phyloP scores from a whole-genome alignment of 768 basidiomycete genomes.

The Chalciporus piperatus region DNA sequence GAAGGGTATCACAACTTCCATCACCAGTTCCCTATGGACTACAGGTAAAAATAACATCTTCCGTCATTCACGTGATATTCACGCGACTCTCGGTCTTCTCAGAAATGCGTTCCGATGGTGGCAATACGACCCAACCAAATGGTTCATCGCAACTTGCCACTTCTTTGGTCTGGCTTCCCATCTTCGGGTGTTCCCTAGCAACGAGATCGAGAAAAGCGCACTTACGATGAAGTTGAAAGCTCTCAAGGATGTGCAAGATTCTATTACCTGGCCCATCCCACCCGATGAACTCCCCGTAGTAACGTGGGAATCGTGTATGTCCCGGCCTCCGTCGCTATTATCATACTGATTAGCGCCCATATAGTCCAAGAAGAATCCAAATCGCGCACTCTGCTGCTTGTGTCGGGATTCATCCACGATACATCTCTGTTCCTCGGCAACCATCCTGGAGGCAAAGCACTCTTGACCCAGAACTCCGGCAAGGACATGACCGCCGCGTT shows the following conservation, averaged over 20 bases:
- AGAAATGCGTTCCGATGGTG: conserved; percentile 77
- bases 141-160: conserved; percentile 74
- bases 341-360: background rate
- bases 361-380: conserved; percentile 67
- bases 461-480: conserved; percentile 63
- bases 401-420: conserved; percentile 89
- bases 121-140: conserved; percentile 68
- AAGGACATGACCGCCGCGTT: conserved; percentile 83
- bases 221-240: conserved; percentile 81
- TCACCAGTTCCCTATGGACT: conserved; percentile 85
- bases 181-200: conserved; percentile 81
- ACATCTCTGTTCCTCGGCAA: conserved; percentile 66
- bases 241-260: conserved; percentile 62
- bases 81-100: conserved; percentile 3
- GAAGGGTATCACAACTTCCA: conserved; percentile 76
- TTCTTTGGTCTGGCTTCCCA: conserved; percentile 71
- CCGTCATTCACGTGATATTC: background rate
- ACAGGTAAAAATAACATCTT: conserved; percentile 22
- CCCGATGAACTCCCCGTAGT: conserved; percentile 68
- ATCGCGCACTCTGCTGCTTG: conserved; percentile 61
- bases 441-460: conserved; percentile 73
- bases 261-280: conserved; percentile 57
- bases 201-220: conserved; percentile 81
- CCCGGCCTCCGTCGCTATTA: background rate
- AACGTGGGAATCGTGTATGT: conserved; percentile 78